Evolutionary conservation across 1,139 yeast genomes (phyloP).

Genomic region (Taphrina sp.): DNA sequence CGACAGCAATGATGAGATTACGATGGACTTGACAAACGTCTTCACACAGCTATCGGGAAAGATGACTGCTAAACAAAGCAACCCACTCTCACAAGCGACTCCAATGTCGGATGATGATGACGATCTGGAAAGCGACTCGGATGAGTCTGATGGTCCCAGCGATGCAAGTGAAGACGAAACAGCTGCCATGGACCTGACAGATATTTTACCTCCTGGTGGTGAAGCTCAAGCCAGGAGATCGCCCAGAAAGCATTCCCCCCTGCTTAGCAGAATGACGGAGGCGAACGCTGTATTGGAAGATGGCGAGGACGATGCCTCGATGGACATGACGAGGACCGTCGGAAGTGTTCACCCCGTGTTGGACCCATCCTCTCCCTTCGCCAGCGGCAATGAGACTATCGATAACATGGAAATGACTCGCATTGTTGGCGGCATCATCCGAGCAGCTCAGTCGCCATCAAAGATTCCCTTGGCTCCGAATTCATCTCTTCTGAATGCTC

Average conservation of each 20-base stretch:
- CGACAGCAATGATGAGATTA: constrained; percentile 36
- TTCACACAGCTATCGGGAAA: constrained; percentile 6
- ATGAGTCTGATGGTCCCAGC: constrained; percentile 2
- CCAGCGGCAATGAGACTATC: constrained; percentile 18
- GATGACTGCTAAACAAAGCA: not conserved
- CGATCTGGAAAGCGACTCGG: not conserved
- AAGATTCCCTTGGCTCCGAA: too few relatives aligned
- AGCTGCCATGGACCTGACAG: constrained; percentile 23
- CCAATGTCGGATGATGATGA: not conserved
- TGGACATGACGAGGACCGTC: constrained; percentile 36
- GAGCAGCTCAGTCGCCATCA: constrained; percentile 19
- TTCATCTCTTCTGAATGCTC: not conserved
- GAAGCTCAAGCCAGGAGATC: constrained; percentile 5
- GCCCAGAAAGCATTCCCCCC: not conserved
- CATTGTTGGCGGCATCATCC: constrained; percentile 33
- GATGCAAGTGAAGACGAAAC: constrained; percentile 11
- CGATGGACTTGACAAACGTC: constrained; percentile 39
- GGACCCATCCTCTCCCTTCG: not conserved
- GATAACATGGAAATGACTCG: constrained; percentile 39
- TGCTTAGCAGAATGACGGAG: not conserved
- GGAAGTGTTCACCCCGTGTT: constrained; percentile 24
- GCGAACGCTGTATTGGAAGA: not conserved
- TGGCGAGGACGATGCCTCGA: constrained; percentile 29
- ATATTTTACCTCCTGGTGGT: constrained; percentile 6
- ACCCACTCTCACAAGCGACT: not conserved